These are phyloP conservation scores for Podaxis pistillaris DNA, from an alignment of 768 basidiomycete species.

Conservation along the genomic window DNA sequence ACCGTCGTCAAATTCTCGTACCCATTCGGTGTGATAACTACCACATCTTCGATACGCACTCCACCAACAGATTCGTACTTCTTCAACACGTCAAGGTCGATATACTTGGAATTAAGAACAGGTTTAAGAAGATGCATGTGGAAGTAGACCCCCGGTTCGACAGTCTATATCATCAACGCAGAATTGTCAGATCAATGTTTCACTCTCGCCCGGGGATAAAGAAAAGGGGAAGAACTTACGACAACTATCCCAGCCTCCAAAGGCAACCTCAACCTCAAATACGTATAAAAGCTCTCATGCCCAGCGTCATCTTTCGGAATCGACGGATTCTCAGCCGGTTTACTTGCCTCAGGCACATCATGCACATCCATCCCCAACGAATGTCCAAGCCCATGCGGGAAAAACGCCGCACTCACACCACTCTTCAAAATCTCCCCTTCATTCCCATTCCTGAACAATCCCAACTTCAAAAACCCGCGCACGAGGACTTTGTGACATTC, in stretches of 20 bases:
- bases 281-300: constrained; percentile 71
- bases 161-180: constrained; percentile 50
- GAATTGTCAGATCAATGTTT: not conserved
- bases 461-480: constrained; percentile 75
- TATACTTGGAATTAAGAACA: constrained; percentile 58
- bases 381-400: constrained; percentile 92
- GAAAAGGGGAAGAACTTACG: constrained; percentile 41
- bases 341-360: constrained; percentile 83
- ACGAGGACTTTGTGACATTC: constrained; percentile 83
- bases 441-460: constrained; percentile 72
- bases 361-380: constrained; percentile 94
- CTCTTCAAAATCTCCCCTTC: constrained; percentile 71
- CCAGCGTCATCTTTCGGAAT: constrained; percentile 37
- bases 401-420: constrained; percentile 83
- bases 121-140: constrained; percentile 72
- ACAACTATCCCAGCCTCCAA: constrained; percentile 83
- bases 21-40: constrained; percentile 72
- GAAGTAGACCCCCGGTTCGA: constrained; percentile 91
- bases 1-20: constrained; percentile 87
- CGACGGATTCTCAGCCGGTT: constrained; percentile 58
- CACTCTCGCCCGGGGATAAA: not conserved
- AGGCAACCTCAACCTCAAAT: constrained; percentile 75
- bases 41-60: constrained; percentile 91
- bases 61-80: constrained; percentile 84
- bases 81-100: constrained; percentile 68